Evolutionary conservation across 257 asterid genomes (phyloP).

Genomic region (Solanum pennellii): DNA sequence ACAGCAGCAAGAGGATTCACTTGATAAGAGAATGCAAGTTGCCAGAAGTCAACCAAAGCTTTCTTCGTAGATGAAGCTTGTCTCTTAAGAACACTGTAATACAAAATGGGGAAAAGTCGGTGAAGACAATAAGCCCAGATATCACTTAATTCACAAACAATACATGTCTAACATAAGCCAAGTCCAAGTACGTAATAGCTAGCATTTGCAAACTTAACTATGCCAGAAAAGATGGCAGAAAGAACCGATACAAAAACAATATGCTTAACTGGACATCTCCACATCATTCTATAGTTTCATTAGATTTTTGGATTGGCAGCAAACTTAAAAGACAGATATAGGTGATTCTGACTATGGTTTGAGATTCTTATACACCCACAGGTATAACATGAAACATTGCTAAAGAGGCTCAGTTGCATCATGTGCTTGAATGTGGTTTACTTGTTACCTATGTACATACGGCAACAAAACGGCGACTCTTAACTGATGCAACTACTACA

Average conservation of each 20-base stretch:
- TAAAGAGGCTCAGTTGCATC: neutral
- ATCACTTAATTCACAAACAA: neutral
- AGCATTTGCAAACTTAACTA: neutral
- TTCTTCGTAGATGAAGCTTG: conserved; percentile 40
- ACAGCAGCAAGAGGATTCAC: conserved; percentile 94
- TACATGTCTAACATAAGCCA: neutral
- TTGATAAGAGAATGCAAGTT: conserved; percentile 90
- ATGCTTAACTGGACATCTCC: neutral
- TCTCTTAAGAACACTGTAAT: conserved; percentile 36
- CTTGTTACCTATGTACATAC: neutral
- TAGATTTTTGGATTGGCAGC: neutral
- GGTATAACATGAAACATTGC: neutral
- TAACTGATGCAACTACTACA: neutral
- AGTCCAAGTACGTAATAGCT: neutral
- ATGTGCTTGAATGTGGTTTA: neutral
- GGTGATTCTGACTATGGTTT: neutral
- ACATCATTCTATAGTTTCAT: neutral
- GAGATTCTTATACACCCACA: neutral
- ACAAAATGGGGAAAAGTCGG: neutral
- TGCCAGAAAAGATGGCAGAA: neutral
- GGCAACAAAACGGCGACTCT: neutral
- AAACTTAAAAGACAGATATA: neutral
- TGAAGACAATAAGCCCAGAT: neutral
- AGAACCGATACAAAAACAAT: neutral
- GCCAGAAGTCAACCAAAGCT: conserved; percentile 67